Evolutionary conservation across 1,284 basidiomycete species (phyloP).

Genomic region (Mycena sp.): DNA sequence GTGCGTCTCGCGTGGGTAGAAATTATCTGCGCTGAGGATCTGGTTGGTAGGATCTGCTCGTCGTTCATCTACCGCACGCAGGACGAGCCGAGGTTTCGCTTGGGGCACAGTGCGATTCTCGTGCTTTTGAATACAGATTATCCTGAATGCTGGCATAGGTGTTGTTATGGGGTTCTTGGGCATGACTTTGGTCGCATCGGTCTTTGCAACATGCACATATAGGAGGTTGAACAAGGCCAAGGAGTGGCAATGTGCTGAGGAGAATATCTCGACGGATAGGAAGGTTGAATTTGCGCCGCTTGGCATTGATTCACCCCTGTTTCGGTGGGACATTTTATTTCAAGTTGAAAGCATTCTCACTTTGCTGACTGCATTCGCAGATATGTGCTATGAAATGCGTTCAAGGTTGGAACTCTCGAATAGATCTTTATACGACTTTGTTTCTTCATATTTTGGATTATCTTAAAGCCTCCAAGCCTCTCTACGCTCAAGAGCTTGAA

Average conservation of each 20-base stretch:
- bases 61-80: conserved; percentile 24
- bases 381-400: background rate
- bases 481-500: too few relatives aligned
- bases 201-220: conserved; percentile 1
- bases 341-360: background rate
- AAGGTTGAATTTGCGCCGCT: background rate
- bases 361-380: too few relatives aligned
- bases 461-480: too few relatives aligned
- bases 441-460: too few relatives aligned
- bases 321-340: background rate
- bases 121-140: background rate
- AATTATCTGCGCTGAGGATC: background rate
- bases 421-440: too few relatives aligned
- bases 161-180: conserved; percentile 10
- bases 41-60: conserved; percentile 8
- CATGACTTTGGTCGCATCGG: background rate
- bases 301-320: conserved; percentile 4
- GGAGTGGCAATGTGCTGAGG: background rate
- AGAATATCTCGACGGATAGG: background rate
- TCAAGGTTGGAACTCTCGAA: too few relatives aligned
- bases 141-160: background rate
- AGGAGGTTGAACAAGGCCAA: conserved; percentile 2
- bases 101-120: conserved; percentile 13
- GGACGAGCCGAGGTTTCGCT: conserved; percentile 12
- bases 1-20: background rate